phyloP scores from a whole-genome alignment of 768 basidiomycete species.

The Russula sp. region DNA sequence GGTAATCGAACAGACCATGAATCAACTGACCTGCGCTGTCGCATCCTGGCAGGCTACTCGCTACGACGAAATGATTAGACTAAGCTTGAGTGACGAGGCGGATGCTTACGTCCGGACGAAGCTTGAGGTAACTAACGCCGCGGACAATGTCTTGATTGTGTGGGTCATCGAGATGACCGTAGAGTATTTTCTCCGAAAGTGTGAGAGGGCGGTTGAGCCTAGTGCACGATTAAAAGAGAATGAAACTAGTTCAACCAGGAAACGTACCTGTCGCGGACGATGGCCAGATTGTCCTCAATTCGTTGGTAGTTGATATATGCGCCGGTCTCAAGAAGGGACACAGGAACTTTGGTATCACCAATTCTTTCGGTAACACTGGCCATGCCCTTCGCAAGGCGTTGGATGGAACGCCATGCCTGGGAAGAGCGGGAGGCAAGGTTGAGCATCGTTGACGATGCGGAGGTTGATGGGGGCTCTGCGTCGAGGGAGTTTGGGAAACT shows the following conservation, averaged over 20 bases:
- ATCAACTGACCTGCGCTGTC: constrained; percentile 54
- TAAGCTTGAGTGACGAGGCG: constrained; percentile 3
- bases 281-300: constrained; percentile 92
- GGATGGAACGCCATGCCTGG: constrained; percentile 21
- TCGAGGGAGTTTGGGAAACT: background rate
- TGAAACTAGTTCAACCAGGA: background rate
- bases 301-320: constrained; percentile 92
- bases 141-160: constrained; percentile 85
- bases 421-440: constrained; percentile 20
- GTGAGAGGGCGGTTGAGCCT: constrained; percentile 89
- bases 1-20: background rate
- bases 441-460: constrained; percentile 20
- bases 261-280: constrained; percentile 72
- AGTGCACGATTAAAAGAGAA: background rate
- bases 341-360: constrained; percentile 83
- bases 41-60: constrained; percentile 90
- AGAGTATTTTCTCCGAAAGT: constrained; percentile 93
- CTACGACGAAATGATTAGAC: constrained; percentile 32
- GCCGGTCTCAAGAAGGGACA: constrained; percentile 78
- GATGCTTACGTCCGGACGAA: constrained; percentile 86
- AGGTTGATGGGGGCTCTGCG: constrained; percentile 8
- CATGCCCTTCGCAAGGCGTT: constrained; percentile 43
- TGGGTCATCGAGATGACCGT: constrained; percentile 96
- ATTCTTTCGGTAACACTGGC: constrained; percentile 72
- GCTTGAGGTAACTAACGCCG: constrained; percentile 92